Base-by-base conservation (phyloP, 2,329 filamentous ascomycete species). In the Conoideocrella luteorostrata region DNA sequence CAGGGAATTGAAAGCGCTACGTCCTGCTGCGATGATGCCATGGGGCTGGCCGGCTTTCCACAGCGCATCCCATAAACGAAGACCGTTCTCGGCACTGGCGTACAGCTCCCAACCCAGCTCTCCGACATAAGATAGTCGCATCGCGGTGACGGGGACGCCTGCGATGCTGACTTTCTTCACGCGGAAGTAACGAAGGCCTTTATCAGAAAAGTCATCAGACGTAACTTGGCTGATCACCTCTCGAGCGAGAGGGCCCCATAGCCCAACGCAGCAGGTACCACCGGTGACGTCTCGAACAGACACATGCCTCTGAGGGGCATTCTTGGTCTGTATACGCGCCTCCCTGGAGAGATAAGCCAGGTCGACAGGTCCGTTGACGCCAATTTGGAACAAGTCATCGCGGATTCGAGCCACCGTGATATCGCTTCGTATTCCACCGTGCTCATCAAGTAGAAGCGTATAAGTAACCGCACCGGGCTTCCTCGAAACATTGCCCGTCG, bases 101-200 rank as follows among this genome's bases (percentile, higher is more conserved):
- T 80, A 76, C 17, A 83, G 69, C 54, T 83, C 79, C 77, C 77
- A 83, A 2, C 80, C 79, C 0, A 68, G 60, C 50, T 83, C 79
- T 5, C 80, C 79, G 4, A 83, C 74, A 40, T 75, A 78, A 0
- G 78, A 82, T 29, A 79, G 66, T 3, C 75, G 68, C 52, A 80
- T 69, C 0, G 67, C 68, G 0, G 66, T 73, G 3, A 80, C 75
- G 0, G 80, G 78, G 12, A 83, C 69, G 1, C 77, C 75, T 7
- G 63, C 66, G 39, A 83, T 67, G 44, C 57, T 66, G 0, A 68
- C 66, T 15, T 60, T 63, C 60, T 75, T 78, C 36, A 70, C 66
- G 1, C 65, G 62, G 47, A 76, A 70, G 43, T 77, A 74, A 0
- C 71, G 69, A 1, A 82, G 61, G 0, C 62, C 70, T 18, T 62